Conservation (phyloP, 306 rosid genomes). For the Dryas drummondii region DNA sequence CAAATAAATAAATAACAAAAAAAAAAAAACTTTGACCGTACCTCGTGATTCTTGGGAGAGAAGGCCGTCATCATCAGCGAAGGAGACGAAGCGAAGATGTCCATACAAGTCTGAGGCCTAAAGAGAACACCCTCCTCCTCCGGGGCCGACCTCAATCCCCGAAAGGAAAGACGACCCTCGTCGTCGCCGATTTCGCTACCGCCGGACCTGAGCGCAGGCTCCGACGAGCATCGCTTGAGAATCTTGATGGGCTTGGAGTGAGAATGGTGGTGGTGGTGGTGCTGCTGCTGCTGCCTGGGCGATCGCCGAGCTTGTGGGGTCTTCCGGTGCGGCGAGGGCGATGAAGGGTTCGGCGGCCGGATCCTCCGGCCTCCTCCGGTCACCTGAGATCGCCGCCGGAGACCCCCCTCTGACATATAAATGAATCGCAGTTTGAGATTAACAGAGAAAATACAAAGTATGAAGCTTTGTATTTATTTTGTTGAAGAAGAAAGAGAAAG, state of each 20-base stretch:
- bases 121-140: conserved; percentile 34
- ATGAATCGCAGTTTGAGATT: neutral
- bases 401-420: conserved; percentile 48
- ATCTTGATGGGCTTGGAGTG: conserved; percentile 33
- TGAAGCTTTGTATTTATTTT: too few species aligned
- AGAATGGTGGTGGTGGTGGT: neutral
- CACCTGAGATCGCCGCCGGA: conserved; percentile 31
- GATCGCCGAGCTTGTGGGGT: conserved; percentile 29
- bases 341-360: conserved; percentile 41
- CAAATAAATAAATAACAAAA: too few species aligned
- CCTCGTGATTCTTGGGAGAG: conserved; percentile 40
- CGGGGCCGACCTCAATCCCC: conserved; percentile 9
- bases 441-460: neutral
- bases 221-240: conserved; percentile 62
- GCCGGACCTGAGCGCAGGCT: conserved; percentile 39
- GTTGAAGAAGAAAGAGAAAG: too few species aligned
- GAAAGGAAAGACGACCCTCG: neutral
- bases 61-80: conserved; percentile 37
- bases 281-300: conserved; percentile 18
- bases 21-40: neutral
- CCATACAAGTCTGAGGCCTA: conserved; percentile 45
- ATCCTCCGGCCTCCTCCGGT: conserved; percentile 26
- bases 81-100: conserved; percentile 56
- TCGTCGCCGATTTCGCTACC: conserved; percentile 17
- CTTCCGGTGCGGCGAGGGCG: conserved; percentile 36